phyloP scores from a whole-genome alignment of 1,139 yeast species.

The Debaryomyces sp. region DNA sequence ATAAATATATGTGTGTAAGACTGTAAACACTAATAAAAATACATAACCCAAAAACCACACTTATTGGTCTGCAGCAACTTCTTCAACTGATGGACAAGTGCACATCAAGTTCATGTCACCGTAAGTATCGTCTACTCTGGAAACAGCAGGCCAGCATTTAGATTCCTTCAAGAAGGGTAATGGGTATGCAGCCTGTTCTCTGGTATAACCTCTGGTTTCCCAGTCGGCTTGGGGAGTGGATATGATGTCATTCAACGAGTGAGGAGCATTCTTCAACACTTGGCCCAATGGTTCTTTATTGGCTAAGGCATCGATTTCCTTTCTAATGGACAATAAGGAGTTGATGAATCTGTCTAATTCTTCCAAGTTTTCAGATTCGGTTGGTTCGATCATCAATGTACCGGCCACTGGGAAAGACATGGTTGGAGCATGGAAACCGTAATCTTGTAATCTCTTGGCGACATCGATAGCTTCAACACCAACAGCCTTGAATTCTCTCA shows the following conservation, averaged over 20 bases:
- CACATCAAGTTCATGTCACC: slow-evolving; percentile 94
- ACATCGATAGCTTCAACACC: slow-evolving; percentile 95
- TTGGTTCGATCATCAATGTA: slow-evolving; percentile 96
- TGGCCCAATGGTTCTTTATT: slow-evolving; percentile 67
- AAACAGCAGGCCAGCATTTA: slow-evolving; percentile 95
- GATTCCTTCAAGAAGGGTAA: slow-evolving; percentile 67
- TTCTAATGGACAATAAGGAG: slow-evolving; percentile 79
- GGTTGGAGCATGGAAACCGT: slow-evolving; percentile 98
- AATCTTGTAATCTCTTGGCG: slow-evolving; percentile 95
- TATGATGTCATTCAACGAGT: slow-evolving; percentile 78
- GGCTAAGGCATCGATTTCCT: slow-evolving; percentile 79
- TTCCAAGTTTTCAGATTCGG: slow-evolving; percentile 86
- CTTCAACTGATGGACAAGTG: slow-evolving; percentile 87
- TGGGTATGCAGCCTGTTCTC: slow-evolving; percentile 95
- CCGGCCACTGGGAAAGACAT: slow-evolving; percentile 99
- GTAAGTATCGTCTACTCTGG: slow-evolving; percentile 89
- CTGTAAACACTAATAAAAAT: background rate
- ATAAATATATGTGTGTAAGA: background rate
- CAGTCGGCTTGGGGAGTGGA: slow-evolving; percentile 64
- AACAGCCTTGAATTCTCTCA: slow-evolving; percentile 77
- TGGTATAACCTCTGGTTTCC: slow-evolving; percentile 79
- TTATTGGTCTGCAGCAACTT: slow-evolving; percentile 40
- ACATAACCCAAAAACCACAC: background rate
- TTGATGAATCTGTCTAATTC: slow-evolving; percentile 92
- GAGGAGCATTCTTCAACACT: slow-evolving; percentile 90